Base-by-base conservation (phyloP, 106 monocot species). In the Dendrobium huoshanense region DNA sequence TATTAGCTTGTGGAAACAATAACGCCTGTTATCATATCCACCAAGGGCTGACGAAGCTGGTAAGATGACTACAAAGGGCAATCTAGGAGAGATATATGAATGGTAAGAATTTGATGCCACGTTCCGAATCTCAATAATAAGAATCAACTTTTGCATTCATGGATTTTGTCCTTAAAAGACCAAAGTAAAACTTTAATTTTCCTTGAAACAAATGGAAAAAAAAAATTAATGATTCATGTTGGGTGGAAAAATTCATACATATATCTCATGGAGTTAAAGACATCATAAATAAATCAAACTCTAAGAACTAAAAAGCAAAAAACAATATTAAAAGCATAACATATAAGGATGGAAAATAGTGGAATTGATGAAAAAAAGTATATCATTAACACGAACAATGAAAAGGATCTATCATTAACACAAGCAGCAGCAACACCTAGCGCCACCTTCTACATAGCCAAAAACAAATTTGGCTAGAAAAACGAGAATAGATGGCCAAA, bases 241-340 rank as follows among this genome's bases (percentile, higher is more conserved):
- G 59, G 59, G 59, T 13, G 44, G 18, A 55, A 55, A 55, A 55
- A 11, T 16, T 55, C 7, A 61, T 61, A 61, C 20, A 61, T 20
- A 37, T 33, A 70, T 33, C 13, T 33, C 9, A 13, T 17, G 24
- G 17, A 70, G 29, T 70, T 70, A 16, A 37, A 70, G 37, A 70
- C 70, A 70, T 70, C 33, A 70, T 33, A 70, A 70, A 70, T 33
- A 70, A 70, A 70, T 33, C 31, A 70, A 33, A 22, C 37, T 70
- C 37, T 70, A 70, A 37, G 70, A 29, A 37, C 10, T 29, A 37
- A 70, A 37, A 33, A 37, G 9, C 2, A 70, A 29, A 70, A 11
- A 33, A 70, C 15, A 33, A 29, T 24, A 37, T 37, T 70, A 70
- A 70, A 4, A 4, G 37, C 7, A 70, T 37, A 70, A 31, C 15